Evolutionary conservation across 1,284 basidiomycete species (phyloP).

Genomic region (Moniliella sp.): DNA sequence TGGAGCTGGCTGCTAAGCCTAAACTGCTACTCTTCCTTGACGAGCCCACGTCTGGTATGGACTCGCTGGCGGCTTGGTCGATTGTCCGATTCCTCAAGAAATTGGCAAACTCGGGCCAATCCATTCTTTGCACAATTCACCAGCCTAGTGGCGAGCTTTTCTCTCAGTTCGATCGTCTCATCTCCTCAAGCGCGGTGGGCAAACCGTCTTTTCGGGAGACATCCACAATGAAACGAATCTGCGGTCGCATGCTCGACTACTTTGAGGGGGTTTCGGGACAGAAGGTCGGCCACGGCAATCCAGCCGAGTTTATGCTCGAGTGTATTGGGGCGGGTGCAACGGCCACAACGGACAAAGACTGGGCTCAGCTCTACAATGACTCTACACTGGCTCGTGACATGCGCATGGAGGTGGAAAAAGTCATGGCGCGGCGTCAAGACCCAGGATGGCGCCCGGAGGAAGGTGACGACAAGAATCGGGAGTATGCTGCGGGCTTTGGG

Average conservation of each 20-base stretch:
- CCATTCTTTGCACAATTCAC: conserved; percentile 14
- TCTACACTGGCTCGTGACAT: conserved; percentile 9
- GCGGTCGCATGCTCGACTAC: not conserved
- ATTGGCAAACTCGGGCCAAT: conserved; percentile 9
- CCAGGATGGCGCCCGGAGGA: conserved; percentile 2
- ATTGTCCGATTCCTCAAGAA: conserved; percentile 13
- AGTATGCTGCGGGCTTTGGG: conserved; percentile 18
- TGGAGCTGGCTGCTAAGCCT: conserved; percentile 7
- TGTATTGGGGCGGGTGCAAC: conserved; percentile 22
- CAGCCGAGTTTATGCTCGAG: conserved; percentile 19
- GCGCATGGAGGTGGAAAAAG: conserved; percentile 4
- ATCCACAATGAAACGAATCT: conserved; percentile 3
- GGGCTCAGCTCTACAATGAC: conserved; percentile 16
- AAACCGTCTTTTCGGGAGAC: conserved; percentile 8
- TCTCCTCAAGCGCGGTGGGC: conserved; percentile 10
- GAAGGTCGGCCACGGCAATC: conserved; percentile 35
- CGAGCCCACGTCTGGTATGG: conserved; percentile 12
- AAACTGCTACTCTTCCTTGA: conserved; percentile 38
- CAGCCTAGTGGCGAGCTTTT: conserved; percentile 12
- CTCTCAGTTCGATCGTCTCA: conserved; percentile 9
- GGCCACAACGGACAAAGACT: conserved; percentile 18
- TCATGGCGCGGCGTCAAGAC: conserved; percentile 2
- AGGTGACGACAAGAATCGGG: conserved; percentile 14
- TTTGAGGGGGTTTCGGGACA: not conserved
- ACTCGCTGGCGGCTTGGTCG: conserved; percentile 9